Evolutionary conservation across 345 rosid species (phyloP), one percentile per base, ranked within the genome.

Genomic region (Linum usitatissimum): DNA sequence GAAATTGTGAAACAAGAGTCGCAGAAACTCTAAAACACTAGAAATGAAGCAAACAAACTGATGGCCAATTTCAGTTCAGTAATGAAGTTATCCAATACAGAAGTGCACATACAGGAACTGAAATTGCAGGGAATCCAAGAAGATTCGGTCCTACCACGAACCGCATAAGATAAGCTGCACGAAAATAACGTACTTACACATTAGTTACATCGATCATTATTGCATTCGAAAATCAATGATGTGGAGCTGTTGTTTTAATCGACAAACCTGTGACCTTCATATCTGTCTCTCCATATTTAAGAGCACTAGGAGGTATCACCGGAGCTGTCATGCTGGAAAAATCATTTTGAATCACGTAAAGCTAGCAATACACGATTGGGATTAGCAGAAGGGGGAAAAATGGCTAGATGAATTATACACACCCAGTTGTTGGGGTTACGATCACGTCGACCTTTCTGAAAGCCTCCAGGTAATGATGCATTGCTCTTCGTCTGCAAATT

Each of bases 371-470:
- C 8, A 34, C 2, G 51, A 45, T 45, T 45, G 51, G 17, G 15
- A 45, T 10, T 45, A 45, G 10, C 13, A 45, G 17, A 45, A 13
- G 10, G 4, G 15, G 17, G 2, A 45, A 40, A 40, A 1, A 40
- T 12, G 48, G 13, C 28, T 6, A 40, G 48, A 45, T 10, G 51
- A 45, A 45, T 45, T 45, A 45, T 15, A 61, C 86, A 6, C 77
- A 90, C 86, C 87, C 97, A 18, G 92, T 77, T 53, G 95, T 85
- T 64, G 97, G 97, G 48, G 95, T 90, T 55, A 90, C 92, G 59
- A 87, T 85, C 75, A 87, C 81, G 73, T 90, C 92, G 61, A 70
- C 95, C 71, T 79, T 82, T 76, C 79, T 82, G 83, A 90, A 90
- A 65, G 87, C 85, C 78, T 87, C 86, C 92, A 87, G 71, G 76